A percentile compares a stretch with the other conserved stretches of the same genome.
These are phyloP conservation scores for Abelmoschus esculentus DNA, from an alignment of 345 rosid species.

Conservation along the genomic window DNA sequence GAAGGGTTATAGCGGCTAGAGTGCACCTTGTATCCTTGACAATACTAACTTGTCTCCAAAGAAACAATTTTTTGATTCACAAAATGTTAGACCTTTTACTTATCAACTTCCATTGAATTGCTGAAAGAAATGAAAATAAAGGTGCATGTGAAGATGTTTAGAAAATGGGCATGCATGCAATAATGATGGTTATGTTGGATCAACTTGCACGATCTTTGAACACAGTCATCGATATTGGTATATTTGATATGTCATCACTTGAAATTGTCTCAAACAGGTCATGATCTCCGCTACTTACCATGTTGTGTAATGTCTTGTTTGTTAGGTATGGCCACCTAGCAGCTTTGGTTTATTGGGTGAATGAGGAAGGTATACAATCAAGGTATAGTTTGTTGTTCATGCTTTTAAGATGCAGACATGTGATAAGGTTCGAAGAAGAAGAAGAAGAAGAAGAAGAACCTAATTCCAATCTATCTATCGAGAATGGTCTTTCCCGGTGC, in stretches of 20 bases:
- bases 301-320: neutral
- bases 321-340: neutral
- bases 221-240: neutral
- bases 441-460: too few relatives aligned
- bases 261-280: neutral
- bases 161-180: neutral
- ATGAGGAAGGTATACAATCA: neutral
- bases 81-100: neutral
- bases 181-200: neutral
- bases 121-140: neutral
- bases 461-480: too few relatives aligned
- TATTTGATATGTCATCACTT: neutral
- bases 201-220: neutral
- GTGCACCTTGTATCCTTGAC: too few relatives aligned
- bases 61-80: neutral
- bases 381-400: neutral
- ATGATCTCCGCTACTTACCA: neutral
- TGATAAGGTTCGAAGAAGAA: too few relatives aligned
- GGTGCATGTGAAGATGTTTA: neutral
- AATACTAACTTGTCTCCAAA: neutral
- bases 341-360: neutral
- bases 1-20: too few relatives aligned
- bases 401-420: neutral
- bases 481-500: too few relatives aligned
- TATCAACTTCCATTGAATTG: neutral